phyloP scores from a whole-genome alignment of 495 filamentous ascomycete species.

The Podospora pseudoanserina region DNA sequence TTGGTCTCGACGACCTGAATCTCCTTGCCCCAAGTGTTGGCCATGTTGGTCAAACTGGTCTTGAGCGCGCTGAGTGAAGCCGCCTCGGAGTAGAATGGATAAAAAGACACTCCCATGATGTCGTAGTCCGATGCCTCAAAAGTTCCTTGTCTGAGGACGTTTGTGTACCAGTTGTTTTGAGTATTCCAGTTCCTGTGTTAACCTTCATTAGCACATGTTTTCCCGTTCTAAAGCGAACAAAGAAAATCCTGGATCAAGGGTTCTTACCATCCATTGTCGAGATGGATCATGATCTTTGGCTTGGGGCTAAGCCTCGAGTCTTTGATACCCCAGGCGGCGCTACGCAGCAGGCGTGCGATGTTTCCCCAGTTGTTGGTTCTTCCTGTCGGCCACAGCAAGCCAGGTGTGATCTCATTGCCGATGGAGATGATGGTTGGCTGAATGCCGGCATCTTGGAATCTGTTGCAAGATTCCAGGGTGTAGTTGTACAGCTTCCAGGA shows the following conservation, averaged over 20 bases:
- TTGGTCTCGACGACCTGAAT: slow-evolving; percentile 64
- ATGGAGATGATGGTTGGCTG: slow-evolving; percentile 62
- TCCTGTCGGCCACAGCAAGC: slow-evolving; percentile 63
- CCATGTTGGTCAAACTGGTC: slow-evolving; percentile 55
- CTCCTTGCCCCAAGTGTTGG: slow-evolving; percentile 55
- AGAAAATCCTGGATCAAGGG: neutral
- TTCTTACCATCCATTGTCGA: slow-evolving; percentile 60
- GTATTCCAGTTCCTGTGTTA: slow-evolving; percentile 50
- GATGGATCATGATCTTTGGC: slow-evolving; percentile 65
- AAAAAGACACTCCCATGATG: slow-evolving; percentile 67
- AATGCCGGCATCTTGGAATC: slow-evolving; percentile 52
- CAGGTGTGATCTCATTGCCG: slow-evolving; percentile 65
- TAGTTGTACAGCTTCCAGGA: slow-evolving; percentile 63
- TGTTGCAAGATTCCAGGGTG: slow-evolving; percentile 57
- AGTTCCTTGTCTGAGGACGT: slow-evolving; percentile 50
- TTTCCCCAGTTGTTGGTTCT: slow-evolving; percentile 49
- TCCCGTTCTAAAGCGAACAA: neutral
- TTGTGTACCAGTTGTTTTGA: slow-evolving; percentile 62
- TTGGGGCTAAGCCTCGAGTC: slow-evolving; percentile 53
- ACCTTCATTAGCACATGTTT: neutral
- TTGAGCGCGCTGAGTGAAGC: slow-evolving; percentile 56
- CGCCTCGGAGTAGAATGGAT: slow-evolving; percentile 59
- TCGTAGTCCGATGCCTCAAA: slow-evolving; percentile 58
- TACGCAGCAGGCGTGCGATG: slow-evolving; percentile 59
- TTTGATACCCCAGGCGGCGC: slow-evolving; percentile 59